Conservation (phyloP, 2,329 filamentous ascomycete species). For the Madurella mycetomatis region DNA sequence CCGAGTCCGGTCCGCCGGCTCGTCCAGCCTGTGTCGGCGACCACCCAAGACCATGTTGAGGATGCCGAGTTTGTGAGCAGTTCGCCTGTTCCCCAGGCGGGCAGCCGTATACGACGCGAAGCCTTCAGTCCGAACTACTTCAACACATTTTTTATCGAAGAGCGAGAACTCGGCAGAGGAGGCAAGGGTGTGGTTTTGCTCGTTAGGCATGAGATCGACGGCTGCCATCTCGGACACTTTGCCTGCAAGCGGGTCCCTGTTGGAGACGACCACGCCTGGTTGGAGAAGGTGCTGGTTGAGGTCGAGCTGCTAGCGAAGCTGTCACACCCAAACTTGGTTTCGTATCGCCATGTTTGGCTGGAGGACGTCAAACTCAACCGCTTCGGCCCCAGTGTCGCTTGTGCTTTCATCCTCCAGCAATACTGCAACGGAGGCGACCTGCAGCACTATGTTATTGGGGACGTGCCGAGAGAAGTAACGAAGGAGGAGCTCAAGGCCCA, state of each 20-base stretch:
- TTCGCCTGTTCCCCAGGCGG: conserved; percentile 44
- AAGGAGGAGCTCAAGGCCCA: conserved; percentile 87
- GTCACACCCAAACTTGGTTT: conserved; percentile 91
- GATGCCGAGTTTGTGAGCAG: conserved; percentile 51
- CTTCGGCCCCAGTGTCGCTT: conserved; percentile 88
- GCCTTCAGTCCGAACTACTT: conserved; percentile 94
- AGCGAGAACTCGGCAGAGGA: conserved; percentile 78
- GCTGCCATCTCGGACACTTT: conserved; percentile 82
- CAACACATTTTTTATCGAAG: conserved; percentile 85
- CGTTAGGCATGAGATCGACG: conserved; percentile 89
- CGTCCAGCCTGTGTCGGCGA: conserved; percentile 40
- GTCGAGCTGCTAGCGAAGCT: conserved; percentile 89
- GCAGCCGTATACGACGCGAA: conserved; percentile 72
- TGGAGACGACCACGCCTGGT: conserved; percentile 88
- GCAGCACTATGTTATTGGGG: conserved; percentile 77
- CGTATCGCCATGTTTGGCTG: conserved; percentile 95
- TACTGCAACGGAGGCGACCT: conserved; percentile 95
- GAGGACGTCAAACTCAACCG: conserved; percentile 79
- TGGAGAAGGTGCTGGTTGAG: conserved; percentile 89
- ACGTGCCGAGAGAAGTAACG: conserved; percentile 58
- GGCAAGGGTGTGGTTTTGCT: conserved; percentile 92
- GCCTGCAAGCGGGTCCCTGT: conserved; percentile 97
- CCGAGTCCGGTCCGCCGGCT: conserved; percentile 53
- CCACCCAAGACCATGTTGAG: conserved; percentile 28
- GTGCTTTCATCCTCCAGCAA: conserved; percentile 94